Base-by-base conservation (phyloP, 257 asterid genomes). In the Marsdenia floribunda region DNA sequence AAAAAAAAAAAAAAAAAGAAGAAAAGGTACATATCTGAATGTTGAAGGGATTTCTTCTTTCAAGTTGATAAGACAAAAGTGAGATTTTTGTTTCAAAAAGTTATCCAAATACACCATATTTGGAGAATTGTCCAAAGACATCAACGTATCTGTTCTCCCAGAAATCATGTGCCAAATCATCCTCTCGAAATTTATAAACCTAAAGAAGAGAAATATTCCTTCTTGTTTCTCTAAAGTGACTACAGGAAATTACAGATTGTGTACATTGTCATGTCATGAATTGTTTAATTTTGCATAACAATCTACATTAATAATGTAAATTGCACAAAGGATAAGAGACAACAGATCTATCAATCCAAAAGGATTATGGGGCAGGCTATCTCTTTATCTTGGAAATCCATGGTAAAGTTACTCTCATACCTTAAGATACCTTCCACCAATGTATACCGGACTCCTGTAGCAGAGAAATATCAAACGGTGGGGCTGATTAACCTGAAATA, bases 391-490 rank as follows among this genome's bases (percentile, higher is more conserved):
- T n/a, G 16, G 10, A 2, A 35, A 60, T 40, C 61, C 40, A 18
- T 4, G 68, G 54, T 15, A 64, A 58, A 78, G 55, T 37, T 19
- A 49, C 47, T 16, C 66, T 8, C 66, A 78, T 79, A 94, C 99
- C 99, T 92, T 94, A 69, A 94, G 95, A 81, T 94, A 94, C 87
- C 99, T 87, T 79, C 99, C 99, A 69, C 99, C 99, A 58, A 94
- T 80, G 71, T 83, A 94, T 72, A 90, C 74, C 55, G 97, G 86
- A 85, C 86, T 82, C 80, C 96, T 87, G 83, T 75, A 80, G 81
- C 88, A 87, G 68, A 80, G 90, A 77, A 85, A 71, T 70, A 68
- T 72, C 91, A 91, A 77, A 80, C 76, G 80, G 83, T 90, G 86
- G 79, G 91, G 86, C 71, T 53, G 83, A 70, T 77, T 79, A 54